Percentiles rank a stretch among this genome's conserved stretches.
These are phyloP conservation scores for Arthrinium phaeospermum DNA, from an alignment of 2,329 filamentous ascomycete genomes.

Conservation along the genomic window DNA sequence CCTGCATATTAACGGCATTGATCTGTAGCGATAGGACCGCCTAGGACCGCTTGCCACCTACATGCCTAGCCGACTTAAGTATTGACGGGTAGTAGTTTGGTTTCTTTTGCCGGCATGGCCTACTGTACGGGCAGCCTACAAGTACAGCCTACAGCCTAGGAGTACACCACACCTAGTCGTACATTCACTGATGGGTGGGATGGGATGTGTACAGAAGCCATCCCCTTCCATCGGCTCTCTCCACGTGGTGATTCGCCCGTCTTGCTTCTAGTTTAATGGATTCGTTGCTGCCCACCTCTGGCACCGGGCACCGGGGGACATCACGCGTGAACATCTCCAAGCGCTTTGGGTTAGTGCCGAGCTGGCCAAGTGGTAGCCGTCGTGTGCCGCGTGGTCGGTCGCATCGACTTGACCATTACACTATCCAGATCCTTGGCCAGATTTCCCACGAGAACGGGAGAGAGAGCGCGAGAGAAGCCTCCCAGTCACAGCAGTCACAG, in stretches of 20 bases:
- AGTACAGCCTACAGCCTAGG: too few relatives aligned
- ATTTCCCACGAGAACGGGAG: neutral
- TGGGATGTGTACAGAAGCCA: neutral
- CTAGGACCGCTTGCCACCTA: neutral
- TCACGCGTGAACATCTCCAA: neutral
- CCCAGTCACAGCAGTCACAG: constrained; percentile 4
- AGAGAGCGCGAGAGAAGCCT: neutral
- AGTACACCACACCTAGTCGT: neutral
- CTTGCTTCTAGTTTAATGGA: neutral
- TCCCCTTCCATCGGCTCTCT: neutral
- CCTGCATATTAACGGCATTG: constrained; percentile 15
- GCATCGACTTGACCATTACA: neutral
- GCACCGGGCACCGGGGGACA: neutral
- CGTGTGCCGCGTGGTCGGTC: constrained; percentile 6
- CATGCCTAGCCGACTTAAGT: neutral
- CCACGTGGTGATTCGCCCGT: constrained; percentile 19
- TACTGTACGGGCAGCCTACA: too few relatives aligned
- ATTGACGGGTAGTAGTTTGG: neutral
- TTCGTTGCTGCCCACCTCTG: neutral
- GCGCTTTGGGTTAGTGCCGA: neutral
- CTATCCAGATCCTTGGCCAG: neutral
- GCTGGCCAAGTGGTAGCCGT: neutral
- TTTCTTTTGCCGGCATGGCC: neutral
- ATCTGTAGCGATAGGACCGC: neutral
- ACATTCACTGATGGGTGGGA: too few relatives aligned